phyloP scores from a whole-genome alignment of 176 grass and related monocot genomes.

The Chloris gayana region DNA sequence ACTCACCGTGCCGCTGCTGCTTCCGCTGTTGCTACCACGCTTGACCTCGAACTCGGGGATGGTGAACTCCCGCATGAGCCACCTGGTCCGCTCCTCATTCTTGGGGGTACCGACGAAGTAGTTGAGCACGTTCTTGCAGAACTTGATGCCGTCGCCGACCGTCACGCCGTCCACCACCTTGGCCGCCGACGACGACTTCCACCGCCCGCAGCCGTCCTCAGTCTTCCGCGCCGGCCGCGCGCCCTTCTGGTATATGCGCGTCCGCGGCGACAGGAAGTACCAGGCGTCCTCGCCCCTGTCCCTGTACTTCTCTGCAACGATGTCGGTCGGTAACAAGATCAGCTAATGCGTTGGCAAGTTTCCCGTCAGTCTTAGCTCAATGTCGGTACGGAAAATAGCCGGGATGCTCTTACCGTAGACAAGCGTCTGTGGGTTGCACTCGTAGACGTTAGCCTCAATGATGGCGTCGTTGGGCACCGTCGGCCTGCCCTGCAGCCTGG shows the following conservation, averaged over 20 bases:
- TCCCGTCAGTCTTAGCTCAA: too few species aligned
- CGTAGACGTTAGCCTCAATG: constrained; percentile 29
- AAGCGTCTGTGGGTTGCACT: constrained; percentile 4
- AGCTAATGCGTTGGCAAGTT: too few species aligned
- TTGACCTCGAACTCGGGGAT: constrained; percentile 36
- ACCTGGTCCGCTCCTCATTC: constrained; percentile 8
- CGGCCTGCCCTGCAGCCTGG: not conserved
- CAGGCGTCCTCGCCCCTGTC: not conserved
- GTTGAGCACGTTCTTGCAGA: constrained; percentile 1
- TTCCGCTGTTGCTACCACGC: not conserved
- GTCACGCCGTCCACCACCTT: not conserved
- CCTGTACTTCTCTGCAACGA: constrained; percentile 2
- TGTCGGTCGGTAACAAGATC: too few species aligned
- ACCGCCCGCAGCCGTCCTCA: constrained; percentile 30
- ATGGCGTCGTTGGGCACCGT: not conserved
- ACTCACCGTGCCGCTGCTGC: not conserved
- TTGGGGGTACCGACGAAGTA: constrained; percentile 36
- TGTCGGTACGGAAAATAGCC: too few species aligned
- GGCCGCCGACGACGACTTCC: constrained; percentile 36
- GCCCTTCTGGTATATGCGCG: constrained; percentile 38
- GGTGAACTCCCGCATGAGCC: constrained; percentile 48
- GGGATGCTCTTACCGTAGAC: not conserved
- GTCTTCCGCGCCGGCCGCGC: constrained; percentile 32
- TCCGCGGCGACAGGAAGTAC: constrained; percentile 45
- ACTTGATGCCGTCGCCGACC: not conserved